These are phyloP conservation scores for Xylaria curta DNA, from an alignment of 495 filamentous ascomycete genomes.

Conservation along the genomic window DNA sequence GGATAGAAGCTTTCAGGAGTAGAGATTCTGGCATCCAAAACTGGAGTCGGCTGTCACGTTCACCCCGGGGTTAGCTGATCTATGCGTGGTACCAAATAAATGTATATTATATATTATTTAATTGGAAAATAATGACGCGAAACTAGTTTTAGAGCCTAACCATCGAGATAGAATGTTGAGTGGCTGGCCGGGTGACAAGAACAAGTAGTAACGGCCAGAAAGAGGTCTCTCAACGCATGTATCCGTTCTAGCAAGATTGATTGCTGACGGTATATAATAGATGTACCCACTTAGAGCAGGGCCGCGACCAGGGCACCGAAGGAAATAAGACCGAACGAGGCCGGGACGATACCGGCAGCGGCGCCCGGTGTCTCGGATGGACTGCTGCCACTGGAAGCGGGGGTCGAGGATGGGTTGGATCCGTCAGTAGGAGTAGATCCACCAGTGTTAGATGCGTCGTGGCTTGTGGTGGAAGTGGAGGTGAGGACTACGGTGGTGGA, in stretches of 20 bases:
- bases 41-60: not conserved
- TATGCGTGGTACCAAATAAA: not conserved
- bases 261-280: not conserved
- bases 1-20: no score
- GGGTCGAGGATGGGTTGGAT: not conserved
- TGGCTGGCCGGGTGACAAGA: slow-evolving; percentile 5
- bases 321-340: slow-evolving; percentile 21
- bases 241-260: slow-evolving; percentile 3
- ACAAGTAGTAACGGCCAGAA: not conserved
- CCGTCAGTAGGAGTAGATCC: slow-evolving; percentile 7
- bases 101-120: not conserved
- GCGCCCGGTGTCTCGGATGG: slow-evolving; percentile 19
- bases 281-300: slow-evolving; percentile 18
- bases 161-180: not conserved
- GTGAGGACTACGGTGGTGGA: slow-evolving; percentile 29
- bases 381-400: not conserved
- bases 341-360: slow-evolving; percentile 20
- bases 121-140: not conserved
- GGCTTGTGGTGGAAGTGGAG: slow-evolving; percentile 21
- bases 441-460: slow-evolving; percentile 11
- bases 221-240: slow-evolving; percentile 1
- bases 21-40: no score
- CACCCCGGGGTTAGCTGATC: not conserved
- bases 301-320: slow-evolving; percentile 18
- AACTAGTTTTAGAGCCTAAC: not conserved